Base-by-base conservation (phyloP, 2,329 filamentous ascomycete genomes). In the Cladophialophora yegresii region DNA sequence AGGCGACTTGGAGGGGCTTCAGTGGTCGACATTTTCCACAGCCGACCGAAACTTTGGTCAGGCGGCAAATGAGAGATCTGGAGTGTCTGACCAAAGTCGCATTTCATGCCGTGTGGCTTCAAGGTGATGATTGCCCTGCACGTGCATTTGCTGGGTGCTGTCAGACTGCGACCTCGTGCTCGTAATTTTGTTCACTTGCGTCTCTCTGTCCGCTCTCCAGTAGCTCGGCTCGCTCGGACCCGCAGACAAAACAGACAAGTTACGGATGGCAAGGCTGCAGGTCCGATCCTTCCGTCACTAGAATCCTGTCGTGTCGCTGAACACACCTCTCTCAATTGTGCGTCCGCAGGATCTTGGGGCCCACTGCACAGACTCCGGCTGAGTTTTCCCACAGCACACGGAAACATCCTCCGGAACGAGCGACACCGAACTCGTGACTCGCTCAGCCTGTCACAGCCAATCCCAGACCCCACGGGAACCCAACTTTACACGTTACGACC, bases 61-160 rank as follows among this genome's bases (percentile, higher is more conserved):
- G 30, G 6, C 28, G 26, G 47, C 47, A 20, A 50, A 50, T 50
- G 20, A 16, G 20, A 50, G 20, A 28, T 50, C 26, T 10, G 57
- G n/a, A 12, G 13, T 3, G 57, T 59, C 57, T 59, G 57, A 59
- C 57, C 45, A 53, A 50, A 30, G 20, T 36, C 57, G 57, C 45
- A 23, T 59, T 59, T 59, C 57, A 43, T 59, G 57, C 57, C 57
- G 57, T 4, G 23, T 33, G 43, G 22, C 8, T n/a, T 9, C 10
- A 26, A 3, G 13, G 5, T 20, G 1, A 30, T 30, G 26, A 32
- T n/a, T n/a, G 26, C 26, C 3, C 26, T 28, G 26, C n/a, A n/a
- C n/a, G n/a, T n/a, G n/a, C n/a, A n/a, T n/a, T n/a, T 28, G 26
- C 6, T 28, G 26, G 26, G 6, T 28, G 36, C 12, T 12, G 55